Base-by-base conservation (phyloP, 1,284 basidiomycete genomes). In the Hypsizygus ulmarius region DNA sequence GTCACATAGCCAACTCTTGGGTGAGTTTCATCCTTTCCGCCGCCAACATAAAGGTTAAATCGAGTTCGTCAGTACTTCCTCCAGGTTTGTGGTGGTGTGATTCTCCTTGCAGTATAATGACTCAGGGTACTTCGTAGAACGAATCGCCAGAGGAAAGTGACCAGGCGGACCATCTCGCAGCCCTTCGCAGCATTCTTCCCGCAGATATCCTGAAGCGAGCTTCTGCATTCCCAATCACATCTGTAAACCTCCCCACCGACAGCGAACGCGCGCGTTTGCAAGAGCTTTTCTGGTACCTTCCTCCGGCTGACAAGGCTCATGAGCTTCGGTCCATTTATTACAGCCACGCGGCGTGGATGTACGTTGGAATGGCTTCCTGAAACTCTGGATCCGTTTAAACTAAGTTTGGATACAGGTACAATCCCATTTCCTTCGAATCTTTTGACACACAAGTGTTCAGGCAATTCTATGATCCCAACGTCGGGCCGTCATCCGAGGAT, bases 271-370 rank as follows among this genome's bases (percentile, higher is more conserved):
- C 77, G 25, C 73, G 74, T 10, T 64, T 86, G 2, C 75, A 78
- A 43, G 74, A 70, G 35, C 71, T 87, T n/a, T 77, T 75, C 55
- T 84, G 80, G 77, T 85, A 86, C 62, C 75, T 89, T 12, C 87
- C 87, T 7, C 66, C 75, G 9, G 63, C 74, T 1, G 73, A 79
- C 30, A 78, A 74, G 52, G 84, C 86, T 4, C 68, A 73, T 16
- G 75, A 79, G 51, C 69, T 90, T 30, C 77, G 79, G 29, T 73
- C 77, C 28, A 75, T 78, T 29, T 90, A 86, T 61, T 90, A 75
- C 64, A 74, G 75, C 33, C 75, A 84, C 58, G 86, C 83, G 35
- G 82, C 84, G 36, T 89, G 86, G 87, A 87, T 90, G 87, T 87
- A 60, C 58, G 73, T 60, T 55, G 72, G 54, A 18, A 49, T 34